phyloP scores from a whole-genome alignment of 768 basidiomycete genomes.

The Candolleomyces eurysporus region DNA sequence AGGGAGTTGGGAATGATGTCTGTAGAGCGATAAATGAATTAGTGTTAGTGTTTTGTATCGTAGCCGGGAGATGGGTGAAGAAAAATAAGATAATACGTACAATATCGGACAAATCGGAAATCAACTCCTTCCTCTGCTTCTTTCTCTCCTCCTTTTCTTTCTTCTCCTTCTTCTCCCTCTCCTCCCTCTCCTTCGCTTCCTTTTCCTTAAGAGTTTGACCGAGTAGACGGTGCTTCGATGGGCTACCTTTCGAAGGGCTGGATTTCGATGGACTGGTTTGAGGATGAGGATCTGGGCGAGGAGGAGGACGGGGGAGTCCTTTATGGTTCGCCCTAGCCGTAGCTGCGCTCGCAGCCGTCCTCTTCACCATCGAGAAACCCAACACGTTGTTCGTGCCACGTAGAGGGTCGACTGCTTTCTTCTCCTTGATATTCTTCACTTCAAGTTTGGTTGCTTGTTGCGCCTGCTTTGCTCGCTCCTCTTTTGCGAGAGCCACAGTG shows the following conservation, averaged over 20 bases:
- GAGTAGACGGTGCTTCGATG: too few relatives aligned
- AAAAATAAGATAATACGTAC: background rate
- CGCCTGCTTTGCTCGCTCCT: too few relatives aligned
- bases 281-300: too few relatives aligned
- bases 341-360: background rate
- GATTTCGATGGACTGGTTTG: too few relatives aligned
- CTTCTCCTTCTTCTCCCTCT: background rate
- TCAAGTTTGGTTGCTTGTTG: too few relatives aligned
- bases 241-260: too few relatives aligned
- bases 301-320: too few relatives aligned
- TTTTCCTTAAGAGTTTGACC: background rate
- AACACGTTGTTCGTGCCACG: background rate
- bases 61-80: too few relatives aligned
- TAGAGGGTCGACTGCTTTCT: background rate
- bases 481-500: too few relatives aligned
- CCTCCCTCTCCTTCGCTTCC: background rate
- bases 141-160: background rate
- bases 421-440: too few relatives aligned
- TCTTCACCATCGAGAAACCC: conserved; percentile 10
- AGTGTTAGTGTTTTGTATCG: too few relatives aligned
- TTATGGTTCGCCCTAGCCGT: background rate
- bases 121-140: background rate
- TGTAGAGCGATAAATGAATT: too few relatives aligned
- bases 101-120: conserved; percentile 2
- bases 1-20: conserved; percentile 39